phyloP scores from a whole-genome alignment of 169 alveolate species.

The Ophryocystis elektroscirrha region DNA sequence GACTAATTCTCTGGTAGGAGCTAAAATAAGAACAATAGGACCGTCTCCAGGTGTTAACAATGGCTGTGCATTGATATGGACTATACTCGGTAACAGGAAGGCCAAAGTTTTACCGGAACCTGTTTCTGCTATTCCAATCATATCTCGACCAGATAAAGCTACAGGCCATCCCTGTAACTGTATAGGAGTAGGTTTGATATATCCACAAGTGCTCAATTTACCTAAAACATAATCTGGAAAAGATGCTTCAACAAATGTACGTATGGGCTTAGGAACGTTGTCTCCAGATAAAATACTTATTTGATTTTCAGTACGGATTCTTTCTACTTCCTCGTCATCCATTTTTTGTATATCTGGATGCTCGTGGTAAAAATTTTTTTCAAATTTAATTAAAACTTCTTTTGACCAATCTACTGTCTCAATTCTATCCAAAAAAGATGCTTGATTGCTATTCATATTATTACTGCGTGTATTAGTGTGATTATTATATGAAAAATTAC shows the following conservation, averaged over 20 bases:
- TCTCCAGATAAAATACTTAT: slow-evolving; percentile 49
- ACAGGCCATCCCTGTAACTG: slow-evolving; percentile 76
- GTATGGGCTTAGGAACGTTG: slow-evolving; percentile 60
- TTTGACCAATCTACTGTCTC: slow-evolving; percentile 45
- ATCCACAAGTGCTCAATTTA: slow-evolving; percentile 42
- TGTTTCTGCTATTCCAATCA: slow-evolving; percentile 72
- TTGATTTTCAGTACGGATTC: slow-evolving; percentile 38
- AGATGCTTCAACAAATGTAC: slow-evolving; percentile 48
- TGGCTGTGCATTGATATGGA: slow-evolving; percentile 44
- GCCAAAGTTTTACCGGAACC: slow-evolving; percentile 81
- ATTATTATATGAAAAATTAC: too few relatives aligned
- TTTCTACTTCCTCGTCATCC: slow-evolving; percentile 44
- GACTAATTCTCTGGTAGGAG: slow-evolving; percentile 90
- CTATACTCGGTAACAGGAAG: slow-evolving; percentile 55
- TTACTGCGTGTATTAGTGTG: too few relatives aligned
- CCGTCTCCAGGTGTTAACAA: slow-evolving; percentile 56
- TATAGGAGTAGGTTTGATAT: slow-evolving; percentile 67
- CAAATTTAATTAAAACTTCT: slow-evolving; percentile 47
- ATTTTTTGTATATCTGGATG: slow-evolving; percentile 45
- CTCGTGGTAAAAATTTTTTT: slow-evolving; percentile 63
- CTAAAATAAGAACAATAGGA: slow-evolving; percentile 76
- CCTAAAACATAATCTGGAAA: slow-evolving; percentile 61
- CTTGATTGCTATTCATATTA: too few relatives aligned
- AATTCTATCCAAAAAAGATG: too few relatives aligned
- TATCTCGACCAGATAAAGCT: slow-evolving; percentile 47